phyloP scores from a whole-genome alignment of 192 early-diverging fungal species.

The Spinellus fusiger region DNA sequence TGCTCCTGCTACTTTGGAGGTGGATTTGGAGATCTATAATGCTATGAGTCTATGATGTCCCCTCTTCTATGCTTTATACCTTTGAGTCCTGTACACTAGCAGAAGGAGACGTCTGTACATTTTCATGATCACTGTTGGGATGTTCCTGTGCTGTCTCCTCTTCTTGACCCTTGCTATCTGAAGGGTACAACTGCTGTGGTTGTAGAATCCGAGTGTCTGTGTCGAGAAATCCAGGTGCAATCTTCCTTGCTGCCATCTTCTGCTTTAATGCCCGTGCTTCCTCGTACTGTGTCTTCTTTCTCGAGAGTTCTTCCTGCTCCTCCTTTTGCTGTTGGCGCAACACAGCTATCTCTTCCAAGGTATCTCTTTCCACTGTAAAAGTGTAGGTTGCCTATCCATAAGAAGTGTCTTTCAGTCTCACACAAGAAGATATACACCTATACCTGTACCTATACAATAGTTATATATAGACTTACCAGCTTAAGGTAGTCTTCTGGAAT shows the following conservation, averaged over 20 bases:
- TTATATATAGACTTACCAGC: slow-evolving; percentile 14
- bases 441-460: neutral
- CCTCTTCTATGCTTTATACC: too few species aligned
- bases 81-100: too few species aligned
- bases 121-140: neutral
- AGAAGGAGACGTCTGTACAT: neutral
- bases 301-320: slow-evolving; percentile 21
- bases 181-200: slow-evolving; percentile 9
- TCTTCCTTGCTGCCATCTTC: slow-evolving; percentile 49
- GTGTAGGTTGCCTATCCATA: slow-evolving; percentile 29
- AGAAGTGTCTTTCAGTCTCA: neutral
- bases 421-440: neutral
- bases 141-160: neutral
- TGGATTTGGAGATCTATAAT: too few species aligned
- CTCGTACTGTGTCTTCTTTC: slow-evolving; percentile 29
- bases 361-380: slow-evolving; percentile 48
- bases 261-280: slow-evolving; percentile 41
- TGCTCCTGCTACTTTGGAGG: neutral
- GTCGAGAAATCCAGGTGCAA: slow-evolving; percentile 60
- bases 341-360: slow-evolving; percentile 36
- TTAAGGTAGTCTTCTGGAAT: slow-evolving; percentile 28
- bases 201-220: slow-evolving; percentile 53
- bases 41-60: too few species aligned
- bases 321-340: slow-evolving; percentile 29
- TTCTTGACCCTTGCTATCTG: slow-evolving; percentile 8